Evolutionary conservation across 2,329 filamentous ascomycete species (phyloP), one percentile per base, ranked within the genome.

Genomic region (Intubia oerlemansii): DNA sequence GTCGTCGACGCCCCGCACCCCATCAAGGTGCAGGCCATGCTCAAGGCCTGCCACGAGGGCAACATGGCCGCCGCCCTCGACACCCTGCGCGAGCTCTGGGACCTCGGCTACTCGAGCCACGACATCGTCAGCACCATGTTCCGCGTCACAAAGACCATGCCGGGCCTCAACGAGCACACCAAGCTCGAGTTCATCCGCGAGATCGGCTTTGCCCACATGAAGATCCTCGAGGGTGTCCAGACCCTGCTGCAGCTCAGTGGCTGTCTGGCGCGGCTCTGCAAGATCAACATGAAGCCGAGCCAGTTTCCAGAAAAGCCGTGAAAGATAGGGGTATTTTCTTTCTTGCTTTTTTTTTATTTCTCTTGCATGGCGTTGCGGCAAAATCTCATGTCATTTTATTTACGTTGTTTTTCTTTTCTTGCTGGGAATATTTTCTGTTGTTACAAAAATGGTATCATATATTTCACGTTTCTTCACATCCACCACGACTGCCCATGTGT

Each of bases 81-180:
- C 40, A 70, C 66, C 4, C 54, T 98, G 38, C 78, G 81, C 40
- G 88, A 95, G 54, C 60, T 98, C 24, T 98, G 88, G 85, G 70
- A 76, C 35, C 56, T 95, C 34, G 88, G 88, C 10, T 98, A 98
- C 54, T 92, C 81, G n/a, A 90, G 81, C 41, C 85, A 98, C 54
- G 88, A 98, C 50, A 92, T 98, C 42, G 90, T 98, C 50, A 90
- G 78, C 53, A 98, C 85, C 36, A 98, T 98, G 88, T 95, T 98
- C 61, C 74, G 76, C 44, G 88, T 98, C 34, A 95, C 88, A 25
- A 98, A 95, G 59, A 90, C 82, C 2, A 82, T 95, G 34, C 78
- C 80, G 2, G 81, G 76, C 2, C 56, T 98, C 32, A 88, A 81
- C 39, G 88, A 98, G 53, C 82, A 95, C 50, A 72, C 82, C 11